Percentiles rank a stretch among this genome's conserved stretches.
phyloP scores from a whole-genome alignment of 768 basidiomycete species.

The Rubroboletus satanas region DNA sequence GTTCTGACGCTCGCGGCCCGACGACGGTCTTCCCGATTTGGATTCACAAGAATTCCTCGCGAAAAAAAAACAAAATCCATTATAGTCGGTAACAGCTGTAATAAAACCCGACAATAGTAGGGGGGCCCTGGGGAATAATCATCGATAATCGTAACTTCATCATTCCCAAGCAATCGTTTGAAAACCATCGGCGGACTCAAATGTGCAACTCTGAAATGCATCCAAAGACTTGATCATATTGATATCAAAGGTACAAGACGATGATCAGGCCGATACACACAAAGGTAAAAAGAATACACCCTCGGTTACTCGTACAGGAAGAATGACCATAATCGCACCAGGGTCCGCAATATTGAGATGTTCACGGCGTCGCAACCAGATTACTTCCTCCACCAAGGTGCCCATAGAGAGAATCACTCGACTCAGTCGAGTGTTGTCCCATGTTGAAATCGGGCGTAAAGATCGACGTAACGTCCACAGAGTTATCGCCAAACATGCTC shows the following conservation, averaged over 20 bases:
- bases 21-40: too few relatives aligned
- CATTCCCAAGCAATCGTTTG: too few relatives aligned
- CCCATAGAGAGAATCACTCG: slow-evolving; percentile 28
- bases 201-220: neutral
- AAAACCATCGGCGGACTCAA: too few relatives aligned
- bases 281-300: slow-evolving; percentile 2
- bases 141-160: too few relatives aligned
- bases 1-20: too few relatives aligned
- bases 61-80: too few relatives aligned
- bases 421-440: slow-evolving; percentile 24
- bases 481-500: slow-evolving; percentile 50
- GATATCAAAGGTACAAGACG: neutral
- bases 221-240: neutral
- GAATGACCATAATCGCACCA: slow-evolving; percentile 3
- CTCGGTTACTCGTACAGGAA: slow-evolving; percentile 17
- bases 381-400: slow-evolving; percentile 17
- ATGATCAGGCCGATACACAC: slow-evolving; percentile 9
- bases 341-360: neutral
- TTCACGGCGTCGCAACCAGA: slow-evolving; percentile 29
- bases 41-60: too few relatives aligned
- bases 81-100: too few relatives aligned
- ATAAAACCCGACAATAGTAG: too few relatives aligned
- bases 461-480: slow-evolving; percentile 35
- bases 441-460: slow-evolving; percentile 31
- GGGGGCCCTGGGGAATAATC: too few relatives aligned